Conservation (phyloP, 2,329 filamentous ascomycete species). For the Clonostachys rosea region DNA sequence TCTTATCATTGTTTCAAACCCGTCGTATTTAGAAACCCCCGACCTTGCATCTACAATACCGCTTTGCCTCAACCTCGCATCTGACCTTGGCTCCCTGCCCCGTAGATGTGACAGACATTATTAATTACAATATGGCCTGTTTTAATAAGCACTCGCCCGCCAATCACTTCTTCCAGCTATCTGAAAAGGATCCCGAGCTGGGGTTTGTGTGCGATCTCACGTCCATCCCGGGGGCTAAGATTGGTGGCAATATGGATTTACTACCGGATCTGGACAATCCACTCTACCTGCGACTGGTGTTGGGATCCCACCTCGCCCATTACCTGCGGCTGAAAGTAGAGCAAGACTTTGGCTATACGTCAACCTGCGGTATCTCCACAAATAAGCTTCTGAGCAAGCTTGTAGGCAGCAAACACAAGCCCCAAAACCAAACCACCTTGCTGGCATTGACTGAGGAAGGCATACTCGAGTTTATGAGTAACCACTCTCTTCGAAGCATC, state of each 20-base stretch:
- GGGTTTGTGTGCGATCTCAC: slow-evolving; percentile 79
- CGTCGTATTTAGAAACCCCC: too few species aligned
- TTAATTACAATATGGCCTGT: slow-evolving; percentile 73
- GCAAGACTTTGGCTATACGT: slow-evolving; percentile 75
- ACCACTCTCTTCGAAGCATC: slow-evolving; percentile 71
- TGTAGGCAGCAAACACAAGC: slow-evolving; percentile 79
- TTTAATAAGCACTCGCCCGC: slow-evolving; percentile 62
- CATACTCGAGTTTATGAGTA: slow-evolving; percentile 67
- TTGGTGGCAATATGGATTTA: slow-evolving; percentile 9
- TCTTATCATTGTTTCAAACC: not conserved
- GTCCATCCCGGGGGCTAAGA: slow-evolving; percentile 57
- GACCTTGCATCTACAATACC: too few species aligned
- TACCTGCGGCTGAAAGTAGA: slow-evolving; percentile 71
- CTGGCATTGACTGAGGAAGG: slow-evolving; percentile 57
- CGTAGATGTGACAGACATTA: slow-evolving; percentile 79
- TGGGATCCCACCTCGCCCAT: slow-evolving; percentile 78
- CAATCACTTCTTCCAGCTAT: slow-evolving; percentile 77
- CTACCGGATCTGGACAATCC: slow-evolving; percentile 20
- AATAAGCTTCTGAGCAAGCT: slow-evolving; percentile 86
- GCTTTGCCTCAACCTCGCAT: too few species aligned
- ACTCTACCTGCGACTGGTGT: slow-evolving; percentile 56
- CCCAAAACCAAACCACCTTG: slow-evolving; percentile 80
- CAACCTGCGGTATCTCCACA: slow-evolving; percentile 81
- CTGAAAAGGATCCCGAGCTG: slow-evolving; percentile 65
- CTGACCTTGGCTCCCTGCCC: too few species aligned